Evolutionary conservation across 352 stramenopile species (phyloP).

Genomic region (Pelagophyceae sp.): DNA sequence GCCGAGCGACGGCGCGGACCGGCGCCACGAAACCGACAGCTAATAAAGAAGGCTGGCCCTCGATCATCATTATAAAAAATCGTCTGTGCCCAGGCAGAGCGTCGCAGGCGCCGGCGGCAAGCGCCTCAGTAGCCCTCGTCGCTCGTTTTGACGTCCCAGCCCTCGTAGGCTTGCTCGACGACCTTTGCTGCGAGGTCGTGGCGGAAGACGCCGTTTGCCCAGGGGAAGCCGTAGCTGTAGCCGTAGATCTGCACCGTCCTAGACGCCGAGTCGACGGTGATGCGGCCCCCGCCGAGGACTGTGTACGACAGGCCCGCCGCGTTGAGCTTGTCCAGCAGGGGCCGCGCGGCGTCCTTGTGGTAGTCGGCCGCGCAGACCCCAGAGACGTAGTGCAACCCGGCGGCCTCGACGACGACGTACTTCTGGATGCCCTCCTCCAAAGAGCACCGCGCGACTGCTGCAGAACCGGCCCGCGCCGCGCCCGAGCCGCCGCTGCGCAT

Average conservation of each 20-base stretch:
- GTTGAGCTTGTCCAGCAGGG: constrained; percentile 13
- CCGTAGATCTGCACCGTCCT: constrained; percentile 26
- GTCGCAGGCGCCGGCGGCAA: too few species aligned
- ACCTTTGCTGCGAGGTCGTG: constrained; percentile 23
- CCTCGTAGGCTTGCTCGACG: constrained; percentile 2
- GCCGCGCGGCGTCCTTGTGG: constrained; percentile 25
- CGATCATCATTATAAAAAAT: too few species aligned
- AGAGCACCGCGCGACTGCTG: neutral
- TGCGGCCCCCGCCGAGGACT: constrained; percentile 25
- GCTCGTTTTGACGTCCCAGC: constrained; percentile 20
- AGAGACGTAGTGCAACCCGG: constrained; percentile 8
- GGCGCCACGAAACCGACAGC: too few species aligned
- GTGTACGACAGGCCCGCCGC: constrained; percentile 17
- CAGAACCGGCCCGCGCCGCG: constrained; percentile 17
- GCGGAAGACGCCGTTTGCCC: constrained; percentile 3
- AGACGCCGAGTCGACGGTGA: constrained; percentile 9
- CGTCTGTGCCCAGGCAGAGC: too few species aligned
- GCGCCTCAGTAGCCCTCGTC: constrained; percentile 24
- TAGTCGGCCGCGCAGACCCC: constrained; percentile 18
- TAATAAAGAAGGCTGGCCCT: too few species aligned
- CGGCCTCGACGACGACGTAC: constrained; percentile 25
- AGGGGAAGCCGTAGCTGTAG: constrained; percentile 27
- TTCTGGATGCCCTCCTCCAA: constrained; percentile 20
- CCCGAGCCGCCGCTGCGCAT: constrained; percentile 9
- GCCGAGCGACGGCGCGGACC: too few species aligned